phyloP scores from a whole-genome alignment of 371 early-diverging fungal species.

The Circinella umbellata region DNA sequence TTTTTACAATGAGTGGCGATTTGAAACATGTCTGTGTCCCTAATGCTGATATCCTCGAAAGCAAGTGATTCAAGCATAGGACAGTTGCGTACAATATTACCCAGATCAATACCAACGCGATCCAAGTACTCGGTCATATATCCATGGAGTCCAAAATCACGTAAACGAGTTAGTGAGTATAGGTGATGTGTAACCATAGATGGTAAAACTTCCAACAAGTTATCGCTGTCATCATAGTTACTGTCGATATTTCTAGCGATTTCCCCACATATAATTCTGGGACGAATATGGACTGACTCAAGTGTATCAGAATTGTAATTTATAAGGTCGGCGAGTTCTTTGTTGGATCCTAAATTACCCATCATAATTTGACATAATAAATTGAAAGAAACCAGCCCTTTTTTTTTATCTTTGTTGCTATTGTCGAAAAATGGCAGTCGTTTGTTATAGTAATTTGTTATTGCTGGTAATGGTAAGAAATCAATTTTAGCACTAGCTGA shows the following conservation, averaged over 20 bases:
- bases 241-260: too few species aligned
- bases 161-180: not conserved
- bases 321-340: not conserved
- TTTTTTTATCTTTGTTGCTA: not conserved
- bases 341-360: not conserved
- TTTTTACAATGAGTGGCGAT: not conserved
- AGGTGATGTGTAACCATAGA: not conserved
- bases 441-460: not conserved
- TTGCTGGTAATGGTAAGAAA: too few species aligned
- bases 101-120: not conserved
- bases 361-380: not conserved
- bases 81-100: not conserved
- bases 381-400: not conserved
- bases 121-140: not conserved
- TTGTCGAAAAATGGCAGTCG: not conserved
- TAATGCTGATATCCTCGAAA: not conserved
- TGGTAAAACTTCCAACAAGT: not conserved
- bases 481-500: not conserved
- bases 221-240: too few species aligned
- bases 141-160: slow-evolving; percentile 2
- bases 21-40: not conserved
- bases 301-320: not conserved
- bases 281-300: not conserved
- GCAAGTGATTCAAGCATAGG: not conserved
- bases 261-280: not conserved